Evolutionary conservation across 495 filamentous ascomycete species (phyloP), one percentile per base, ranked within the genome.

Genomic region (Daldinia vernicosa): DNA sequence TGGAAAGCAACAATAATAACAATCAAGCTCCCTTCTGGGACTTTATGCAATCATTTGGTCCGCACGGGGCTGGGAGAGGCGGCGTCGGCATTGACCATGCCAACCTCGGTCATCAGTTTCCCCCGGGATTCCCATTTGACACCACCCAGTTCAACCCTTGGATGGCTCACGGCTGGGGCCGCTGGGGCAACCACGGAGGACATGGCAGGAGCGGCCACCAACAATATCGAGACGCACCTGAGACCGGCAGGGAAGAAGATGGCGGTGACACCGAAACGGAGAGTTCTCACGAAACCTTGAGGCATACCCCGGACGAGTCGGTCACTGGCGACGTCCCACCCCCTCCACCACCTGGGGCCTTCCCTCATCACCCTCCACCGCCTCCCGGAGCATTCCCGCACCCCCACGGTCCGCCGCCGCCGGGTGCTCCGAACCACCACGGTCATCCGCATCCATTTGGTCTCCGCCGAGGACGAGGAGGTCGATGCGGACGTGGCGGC

Each of bases 31-130:
- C 71, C 59, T 75, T 79, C 28, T 76, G 77, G 78, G 75, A 77
- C 26, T 77, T 75, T 53, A 12, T 76, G 60, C 69, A 75, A 32
- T 72, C 72, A 9, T 67, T 71, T 37, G 66, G 60, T 37, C 65
- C 74, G 15, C 52, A 70, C 40, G 68, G 43, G 19, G 17, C 32
- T 30, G 47, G 32, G 39, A 61, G 55, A 47, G 62, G 75, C 15
- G 78, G 78, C n/a, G 58, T 35, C 28, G 78, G 80, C 26, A 71
- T 79, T 15, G 80, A 80, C 66, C 75, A 79, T 55, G 57, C 75
- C 55, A 70, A 52, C 40, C 12, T 24, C 40, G 61, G 39, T 15
- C 37, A 39, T 33, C 60, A 72, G 32, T 65, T 70, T 50, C 57
- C 63, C n/a, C 64, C 33, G 1, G 76, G 73, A 27, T 77, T 77